Evolutionary conservation across 371 early-diverging fungal genomes (phyloP).

Genomic region (Encephalitozoon intestinalis): DNA sequence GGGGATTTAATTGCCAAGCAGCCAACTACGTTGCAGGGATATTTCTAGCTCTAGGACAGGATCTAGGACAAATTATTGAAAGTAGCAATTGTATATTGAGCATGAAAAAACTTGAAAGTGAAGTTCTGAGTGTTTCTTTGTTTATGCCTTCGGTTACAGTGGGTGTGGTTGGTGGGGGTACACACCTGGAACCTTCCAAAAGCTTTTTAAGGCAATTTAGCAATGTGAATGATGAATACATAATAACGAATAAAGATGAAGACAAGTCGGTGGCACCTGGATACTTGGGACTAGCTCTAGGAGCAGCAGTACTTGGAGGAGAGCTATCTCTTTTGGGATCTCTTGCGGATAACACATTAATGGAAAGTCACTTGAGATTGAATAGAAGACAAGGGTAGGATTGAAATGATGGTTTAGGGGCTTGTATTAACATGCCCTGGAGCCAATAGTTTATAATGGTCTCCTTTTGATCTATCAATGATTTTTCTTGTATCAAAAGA

Average conservation of each 20-base stretch:
- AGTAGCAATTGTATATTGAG: slow-evolving; percentile 80
- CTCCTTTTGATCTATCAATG: slow-evolving; percentile 23
- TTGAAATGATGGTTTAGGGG: too few relatives aligned
- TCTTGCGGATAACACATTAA: slow-evolving; percentile 30
- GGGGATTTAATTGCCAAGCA: slow-evolving; percentile 88
- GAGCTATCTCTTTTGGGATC: slow-evolving; percentile 72
- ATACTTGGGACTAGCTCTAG: slow-evolving; percentile 72
- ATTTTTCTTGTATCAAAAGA: slow-evolving; percentile 9
- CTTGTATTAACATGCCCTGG: too few relatives aligned
- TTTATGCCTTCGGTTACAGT: slow-evolving; percentile 89
- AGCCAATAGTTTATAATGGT: slow-evolving; percentile 14
- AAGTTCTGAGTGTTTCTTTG: slow-evolving; percentile 73
- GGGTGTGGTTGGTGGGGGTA: slow-evolving; percentile 88
- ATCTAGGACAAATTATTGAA: slow-evolving; percentile 89
- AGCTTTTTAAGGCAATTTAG: slow-evolving; percentile 77
- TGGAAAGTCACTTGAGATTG: slow-evolving; percentile 35
- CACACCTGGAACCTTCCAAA: slow-evolving; percentile 74
- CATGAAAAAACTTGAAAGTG: slow-evolving; percentile 71
- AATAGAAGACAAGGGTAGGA: too few relatives aligned
- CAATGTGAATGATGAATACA: slow-evolving; percentile 71
- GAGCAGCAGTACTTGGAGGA: slow-evolving; percentile 86
- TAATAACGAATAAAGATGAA: slow-evolving; percentile 62
- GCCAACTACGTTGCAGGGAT: slow-evolving; percentile 86
- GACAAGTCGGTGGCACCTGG: slow-evolving; percentile 72
- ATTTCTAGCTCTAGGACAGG: slow-evolving; percentile 83